These are phyloP conservation scores for Hirsutella thompsonii DNA, from an alignment of 2,329 filamentous ascomycete genomes.

Conservation along the genomic window DNA sequence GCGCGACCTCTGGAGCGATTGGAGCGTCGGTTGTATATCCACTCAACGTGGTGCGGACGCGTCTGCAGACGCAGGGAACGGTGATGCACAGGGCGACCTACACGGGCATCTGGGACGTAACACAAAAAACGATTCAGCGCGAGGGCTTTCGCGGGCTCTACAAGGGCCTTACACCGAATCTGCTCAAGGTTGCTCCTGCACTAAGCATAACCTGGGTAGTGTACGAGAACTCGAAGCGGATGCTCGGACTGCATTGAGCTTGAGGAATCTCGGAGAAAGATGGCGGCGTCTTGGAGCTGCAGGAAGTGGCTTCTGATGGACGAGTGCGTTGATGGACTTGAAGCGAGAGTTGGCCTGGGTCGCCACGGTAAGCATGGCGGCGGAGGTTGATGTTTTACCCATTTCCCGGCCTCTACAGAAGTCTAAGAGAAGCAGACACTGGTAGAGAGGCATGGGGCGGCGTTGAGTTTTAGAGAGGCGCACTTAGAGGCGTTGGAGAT, in stretches of 20 bases:
- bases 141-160: constrained; percentile 83
- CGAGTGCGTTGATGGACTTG: too few species aligned
- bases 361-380: too few species aligned
- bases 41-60: constrained; percentile 81
- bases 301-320: neutral
- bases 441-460: too few species aligned
- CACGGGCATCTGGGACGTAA: constrained; percentile 81
- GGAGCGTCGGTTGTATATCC: constrained; percentile 93
- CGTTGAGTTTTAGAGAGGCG: too few species aligned
- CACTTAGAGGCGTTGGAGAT: too few species aligned
- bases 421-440: neutral
- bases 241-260: constrained; percentile 40
- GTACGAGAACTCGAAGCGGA: constrained; percentile 77
- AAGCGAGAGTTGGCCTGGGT: too few species aligned
- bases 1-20: constrained; percentile 80
- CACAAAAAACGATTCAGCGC: constrained; percentile 64
- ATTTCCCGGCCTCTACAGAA: too few species aligned
- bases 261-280: neutral
- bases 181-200: constrained; percentile 91
- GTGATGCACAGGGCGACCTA: constrained; percentile 85
- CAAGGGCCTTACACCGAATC: constrained; percentile 87
- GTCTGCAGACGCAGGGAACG: constrained; percentile 89
- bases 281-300: neutral
- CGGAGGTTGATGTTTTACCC: too few species aligned
- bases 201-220: constrained; percentile 92